These are phyloP conservation scores for Hanseniaspora gamundiae DNA, from an alignment of 1,139 yeast genomes.

Conservation along the genomic window DNA sequence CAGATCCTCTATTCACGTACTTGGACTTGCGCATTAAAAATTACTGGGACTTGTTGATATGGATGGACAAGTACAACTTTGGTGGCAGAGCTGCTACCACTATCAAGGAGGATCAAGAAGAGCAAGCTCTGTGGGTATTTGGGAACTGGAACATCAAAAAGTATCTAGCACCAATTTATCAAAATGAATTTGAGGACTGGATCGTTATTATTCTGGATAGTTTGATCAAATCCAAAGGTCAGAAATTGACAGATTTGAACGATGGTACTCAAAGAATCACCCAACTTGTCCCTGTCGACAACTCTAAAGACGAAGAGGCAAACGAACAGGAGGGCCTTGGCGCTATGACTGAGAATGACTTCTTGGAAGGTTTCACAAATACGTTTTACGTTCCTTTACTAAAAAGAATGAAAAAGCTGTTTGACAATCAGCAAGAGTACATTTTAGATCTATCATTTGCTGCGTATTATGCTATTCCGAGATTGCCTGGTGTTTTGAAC, in stretches of 20 bases:
- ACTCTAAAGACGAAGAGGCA: conserved; percentile 24
- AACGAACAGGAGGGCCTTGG: conserved; percentile 21
- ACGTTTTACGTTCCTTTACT: conserved; percentile 50
- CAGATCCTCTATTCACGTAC: conserved; percentile 73
- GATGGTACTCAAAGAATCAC: conserved; percentile 50
- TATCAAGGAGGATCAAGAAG: conserved; percentile 39
- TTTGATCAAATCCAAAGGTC: conserved; percentile 43
- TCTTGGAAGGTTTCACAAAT: conserved; percentile 30
- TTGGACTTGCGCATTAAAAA: conserved; percentile 61
- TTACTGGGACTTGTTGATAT: conserved; percentile 83
- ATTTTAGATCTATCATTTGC: conserved; percentile 54
- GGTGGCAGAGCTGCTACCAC: conserved; percentile 70
- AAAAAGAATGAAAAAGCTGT: conserved; percentile 54
- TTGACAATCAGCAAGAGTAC: conserved; percentile 59
- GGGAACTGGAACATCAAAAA: conserved; percentile 74
- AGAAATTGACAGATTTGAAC: conserved; percentile 27
- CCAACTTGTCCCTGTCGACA: conserved; percentile 46
- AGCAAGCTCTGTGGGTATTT: conserved; percentile 44
- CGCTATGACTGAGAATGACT: conserved; percentile 17
- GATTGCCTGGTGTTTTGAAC: conserved; percentile 43
- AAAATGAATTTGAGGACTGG: conserved; percentile 84
- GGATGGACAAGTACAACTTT: conserved; percentile 90
- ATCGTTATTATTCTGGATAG: conserved; percentile 62
- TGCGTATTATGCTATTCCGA: conserved; percentile 60
- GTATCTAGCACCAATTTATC: conserved; percentile 64